Evolutionary conservation across 2,329 filamentous ascomycete species (phyloP), one percentile per base, ranked within the genome.

Genomic region (Dothideomycetidae sp.): DNA sequence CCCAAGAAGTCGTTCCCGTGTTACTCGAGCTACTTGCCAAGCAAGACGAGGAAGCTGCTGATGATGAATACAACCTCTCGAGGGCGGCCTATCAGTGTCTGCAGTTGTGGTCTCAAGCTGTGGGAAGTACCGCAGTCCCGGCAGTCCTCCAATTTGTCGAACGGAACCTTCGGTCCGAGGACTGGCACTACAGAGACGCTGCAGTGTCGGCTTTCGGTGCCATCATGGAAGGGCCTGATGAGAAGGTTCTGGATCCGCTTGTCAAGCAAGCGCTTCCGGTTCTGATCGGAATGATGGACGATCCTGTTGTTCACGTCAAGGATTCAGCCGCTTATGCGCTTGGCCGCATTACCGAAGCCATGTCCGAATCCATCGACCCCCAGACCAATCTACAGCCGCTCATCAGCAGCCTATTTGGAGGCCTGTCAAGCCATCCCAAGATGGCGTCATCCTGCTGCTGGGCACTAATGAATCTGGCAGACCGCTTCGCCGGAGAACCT

Each of bases 381-480:
- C 67, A 72, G 48, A 68, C 77, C 45, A 84, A 94, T 55, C 72
- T 98, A 4, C 81, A 85, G 46, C 75, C 80, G 13, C 68, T 98
- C 44, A 88, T 98, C 53, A 74, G 76, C 40, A 81, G 86, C 29
- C 73, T 98, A 7, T 98, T 98, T 66, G 75, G 78, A 49, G 90
- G 88, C 35, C 71, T 98, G 42, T 75, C 83, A 42, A 88, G 81
- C 63, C 90, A 81, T 57, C 80, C 85, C 42, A 94, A 93, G 73
- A 98, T 98, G 78, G 90, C 88, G 19, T 78, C 84, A 39, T 98
- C 90, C 18, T 96, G 90, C 75, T 98, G 90, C 66, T 94, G 92
- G 90, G 86, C 90, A 19, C 66, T 98, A 48, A 96, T 98, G 83
- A 98, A 96, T 63, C 66, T 98, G 55, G 88, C 90, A 9, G 90